Evolutionary conservation across 768 basidiomycete species (phyloP).

Genomic region (Podaxis pistillaris): DNA sequence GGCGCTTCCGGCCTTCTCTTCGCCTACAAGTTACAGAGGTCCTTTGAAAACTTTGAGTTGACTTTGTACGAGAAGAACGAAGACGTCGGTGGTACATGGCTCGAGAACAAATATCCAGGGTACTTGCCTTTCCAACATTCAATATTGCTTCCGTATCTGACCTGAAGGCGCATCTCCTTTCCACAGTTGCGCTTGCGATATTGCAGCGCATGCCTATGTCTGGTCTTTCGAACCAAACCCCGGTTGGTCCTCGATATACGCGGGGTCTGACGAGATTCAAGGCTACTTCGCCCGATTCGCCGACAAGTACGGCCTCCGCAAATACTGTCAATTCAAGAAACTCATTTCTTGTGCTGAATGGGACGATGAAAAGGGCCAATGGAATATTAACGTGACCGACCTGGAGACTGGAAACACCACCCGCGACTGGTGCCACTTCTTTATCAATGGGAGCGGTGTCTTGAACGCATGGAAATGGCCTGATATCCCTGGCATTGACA

Average conservation of each 20-base stretch:
- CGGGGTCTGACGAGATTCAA: constrained; percentile 23
- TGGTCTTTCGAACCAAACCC: constrained; percentile 26
- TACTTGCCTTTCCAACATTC: background rate
- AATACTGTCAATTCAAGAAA: constrained; percentile 22
- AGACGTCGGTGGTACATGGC: constrained; percentile 31
- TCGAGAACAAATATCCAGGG: constrained; percentile 28
- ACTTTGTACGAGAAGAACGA: constrained; percentile 33
- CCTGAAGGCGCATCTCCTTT: background rate
- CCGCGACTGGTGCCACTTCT: constrained; percentile 23
- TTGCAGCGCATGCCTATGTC: constrained; percentile 25
- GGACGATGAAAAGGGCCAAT: constrained; percentile 19
- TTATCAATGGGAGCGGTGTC: constrained; percentile 27
- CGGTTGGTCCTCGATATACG: constrained; percentile 24
- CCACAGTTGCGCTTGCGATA: constrained; percentile 21
- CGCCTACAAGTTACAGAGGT: constrained; percentile 34
- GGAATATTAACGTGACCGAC: constrained; percentile 22
- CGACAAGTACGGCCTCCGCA: constrained; percentile 20
- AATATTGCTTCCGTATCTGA: background rate
- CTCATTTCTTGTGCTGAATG: constrained; percentile 21
- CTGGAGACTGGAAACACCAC: constrained; percentile 9
- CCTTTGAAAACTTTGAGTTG: constrained; percentile 31
- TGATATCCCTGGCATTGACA: constrained; percentile 26
- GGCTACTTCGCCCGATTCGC: constrained; percentile 23
- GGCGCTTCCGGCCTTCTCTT: constrained; percentile 33
- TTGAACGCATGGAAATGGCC: constrained; percentile 35